Conservation (phyloP, 2,329 filamentous ascomycete species). For the Orbilia quercus region DNA sequence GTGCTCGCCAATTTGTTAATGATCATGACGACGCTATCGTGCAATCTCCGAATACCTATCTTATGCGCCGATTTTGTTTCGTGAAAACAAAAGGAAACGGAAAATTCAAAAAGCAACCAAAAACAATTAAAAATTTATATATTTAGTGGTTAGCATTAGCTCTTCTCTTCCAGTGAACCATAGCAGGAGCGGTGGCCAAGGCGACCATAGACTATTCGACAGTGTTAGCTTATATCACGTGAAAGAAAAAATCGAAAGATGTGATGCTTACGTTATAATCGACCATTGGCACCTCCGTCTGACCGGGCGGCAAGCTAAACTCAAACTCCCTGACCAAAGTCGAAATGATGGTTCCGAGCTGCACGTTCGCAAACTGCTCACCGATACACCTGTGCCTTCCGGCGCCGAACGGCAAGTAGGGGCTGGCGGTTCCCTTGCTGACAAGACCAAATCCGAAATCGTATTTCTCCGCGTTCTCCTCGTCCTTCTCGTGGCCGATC, state of each 20-base stretch:
- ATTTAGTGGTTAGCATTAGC: conserved; percentile 39
- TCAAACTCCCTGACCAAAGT: conserved; percentile 73
- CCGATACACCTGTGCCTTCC: conserved; percentile 79
- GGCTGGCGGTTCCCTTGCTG: conserved; percentile 71
- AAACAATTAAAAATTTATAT: not conserved
- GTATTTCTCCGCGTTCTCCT: conserved; percentile 68
- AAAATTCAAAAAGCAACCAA: not conserved
- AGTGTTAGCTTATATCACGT: conserved; percentile 10
- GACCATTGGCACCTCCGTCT: conserved; percentile 70
- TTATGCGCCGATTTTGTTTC: not conserved
- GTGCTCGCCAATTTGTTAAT: not conserved
- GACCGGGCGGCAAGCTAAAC: conserved; percentile 70
- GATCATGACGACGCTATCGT: not conserved
- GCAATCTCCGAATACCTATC: not conserved
- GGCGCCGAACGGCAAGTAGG: conserved; percentile 78
- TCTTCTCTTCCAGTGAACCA: conserved; percentile 58
- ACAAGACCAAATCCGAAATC: conserved; percentile 73
- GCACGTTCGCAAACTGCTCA: conserved; percentile 79
- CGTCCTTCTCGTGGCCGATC: conserved; percentile 65
- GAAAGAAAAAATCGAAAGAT: not conserved
- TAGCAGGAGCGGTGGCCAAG: conserved; percentile 42
- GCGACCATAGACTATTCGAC: conserved; percentile 50
- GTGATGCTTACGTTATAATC: conserved; percentile 67
- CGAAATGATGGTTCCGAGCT: conserved; percentile 74
- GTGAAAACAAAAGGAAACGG: not conserved